Evolutionary conservation across 148 eudicot genomes (phyloP), one percentile per base, ranked within the genome.

Genomic region (Vaccinium macrocarpon): DNA sequence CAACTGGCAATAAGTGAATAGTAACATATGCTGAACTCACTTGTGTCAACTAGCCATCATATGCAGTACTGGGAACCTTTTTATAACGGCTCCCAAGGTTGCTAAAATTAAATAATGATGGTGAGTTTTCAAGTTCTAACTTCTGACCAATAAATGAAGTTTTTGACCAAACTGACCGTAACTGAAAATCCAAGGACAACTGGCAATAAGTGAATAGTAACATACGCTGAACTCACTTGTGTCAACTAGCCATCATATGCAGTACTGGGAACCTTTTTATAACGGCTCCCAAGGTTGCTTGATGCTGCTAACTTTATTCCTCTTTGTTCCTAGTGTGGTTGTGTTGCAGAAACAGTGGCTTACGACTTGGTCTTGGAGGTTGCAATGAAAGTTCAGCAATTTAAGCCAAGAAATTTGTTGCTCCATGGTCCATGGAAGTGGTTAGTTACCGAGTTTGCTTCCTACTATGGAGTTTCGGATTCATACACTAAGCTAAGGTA

Each of bases 281-380:
- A 62, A 29, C 3, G 57, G 46, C 38, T 48, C 38, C 35, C n/a
- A 23, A 52, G 80, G 13, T 62, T 8, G 68, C 32, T 52, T 14
- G 27, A 61, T 48, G 55, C 10, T 52, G 15, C 48, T 84, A 53
- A 83, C 70, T 27, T 51, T 7, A 6, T 70, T 18, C 66, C 21
- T 35, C 49, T 83, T 6, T 21, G 53, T 76, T 53, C 72, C 46
- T 75, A 93, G 96, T 94, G 96, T 76, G 94, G 94, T 75, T 90
- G 95, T 80, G 95, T 95, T 87, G 96, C 97, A 48, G 98, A 95
- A 86, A 95, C 98, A 80, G 93, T 95, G 11, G 97, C 97, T 19
- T 95, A 94, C 81, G 98, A 95, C 87, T 80, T 92, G 78, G 96
- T 91, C 83, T 83, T 95, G 84, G 98, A 95, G 92, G 90, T 92